These are phyloP conservation scores for Metarhizium sp. DNA, from an alignment of 2,329 filamentous ascomycete species.

Conservation along the genomic window DNA sequence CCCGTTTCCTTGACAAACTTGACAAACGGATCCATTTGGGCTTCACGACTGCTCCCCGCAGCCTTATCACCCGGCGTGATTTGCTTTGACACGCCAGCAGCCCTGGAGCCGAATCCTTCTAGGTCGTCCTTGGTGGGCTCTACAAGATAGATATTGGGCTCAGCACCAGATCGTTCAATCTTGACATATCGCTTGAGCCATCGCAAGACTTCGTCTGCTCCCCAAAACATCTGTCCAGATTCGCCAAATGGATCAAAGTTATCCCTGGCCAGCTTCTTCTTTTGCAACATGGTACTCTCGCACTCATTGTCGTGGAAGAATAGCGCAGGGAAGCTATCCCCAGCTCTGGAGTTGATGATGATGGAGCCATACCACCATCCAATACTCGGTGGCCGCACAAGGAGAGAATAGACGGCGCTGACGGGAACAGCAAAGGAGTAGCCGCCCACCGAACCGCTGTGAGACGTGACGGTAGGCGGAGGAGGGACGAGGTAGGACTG, in stretches of 20 bases:
- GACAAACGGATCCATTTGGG: slow-evolving; percentile 82
- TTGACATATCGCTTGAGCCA: slow-evolving; percentile 81
- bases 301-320: slow-evolving; percentile 99
- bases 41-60: slow-evolving; percentile 43
- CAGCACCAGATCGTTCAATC: slow-evolving; percentile 75
- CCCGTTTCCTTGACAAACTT: slow-evolving; percentile 91
- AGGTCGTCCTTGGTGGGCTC: slow-evolving; percentile 82
- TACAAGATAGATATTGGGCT: slow-evolving; percentile 84
- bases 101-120: slow-evolving; percentile 63
- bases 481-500: slow-evolving; percentile 88
- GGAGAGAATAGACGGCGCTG: slow-evolving; percentile 79
- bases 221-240: slow-evolving; percentile 87
- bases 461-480: slow-evolving; percentile 74
- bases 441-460: slow-evolving; percentile 60
- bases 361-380: slow-evolving; percentile 99
- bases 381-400: slow-evolving; percentile 82
- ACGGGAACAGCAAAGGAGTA: slow-evolving; percentile 91
- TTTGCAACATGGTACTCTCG: slow-evolving; percentile 87
- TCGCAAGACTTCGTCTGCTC: slow-evolving; percentile 85
- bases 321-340: slow-evolving; percentile 87
- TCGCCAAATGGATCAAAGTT: slow-evolving; percentile 87
- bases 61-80: slow-evolving; percentile 15
- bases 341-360: slow-evolving; percentile 82
- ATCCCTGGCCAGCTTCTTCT: slow-evolving; percentile 75
- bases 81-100: slow-evolving; percentile 29